Evolutionary conservation across 192 early-diverging fungal species (phyloP), one percentile per base, ranked within the genome.

Genomic region (Coemansia sp.): DNA sequence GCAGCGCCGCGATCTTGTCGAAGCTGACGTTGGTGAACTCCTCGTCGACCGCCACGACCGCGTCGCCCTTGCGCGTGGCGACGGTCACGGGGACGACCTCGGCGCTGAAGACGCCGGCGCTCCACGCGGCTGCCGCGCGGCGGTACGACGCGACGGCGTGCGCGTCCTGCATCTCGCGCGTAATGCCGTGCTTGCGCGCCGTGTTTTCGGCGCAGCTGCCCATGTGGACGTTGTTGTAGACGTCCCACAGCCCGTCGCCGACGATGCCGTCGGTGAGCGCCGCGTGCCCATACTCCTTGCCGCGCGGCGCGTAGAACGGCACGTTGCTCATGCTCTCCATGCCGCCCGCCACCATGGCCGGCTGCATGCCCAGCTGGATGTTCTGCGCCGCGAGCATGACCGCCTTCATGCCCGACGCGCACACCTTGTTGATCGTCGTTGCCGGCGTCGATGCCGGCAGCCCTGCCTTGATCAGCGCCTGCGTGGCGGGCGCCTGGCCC

Each of bases 401-500:
- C 6, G 96, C 91, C 86, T 99, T 99, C 91, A 98, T 88, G n/a
- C 96, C 97, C 1, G 95, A 96, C 10, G 96, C 95, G 81, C 97
- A 99, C 17, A 99, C 97, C 77, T 98, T 98, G 86, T 99, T 99
- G 84, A 99, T 91, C 57, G 97, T 97, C 4, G 96, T 96, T 17
- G 95, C 94, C 60, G 96, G 95, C 27, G 94, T 96, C 15, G 90
- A 84, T 43, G 87, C 72, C 32, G 86, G 67, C 38, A 92, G 82
- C 11, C 92, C 92, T 24, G 97, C 96, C 61, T 82, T 86, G 22
- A 99, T 73, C 37, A 89, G 87, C 57, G 92, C 97, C 82, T 98
- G 97, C 20, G 96, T 90, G 9, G 97, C 93, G 27, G 97, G 96
- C 12, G 95, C 87, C 82, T 98, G 96, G 58, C 97, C 95, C 22